Conservation (phyloP, 306 rosid species). For the Acacia crassicarpa region DNA sequence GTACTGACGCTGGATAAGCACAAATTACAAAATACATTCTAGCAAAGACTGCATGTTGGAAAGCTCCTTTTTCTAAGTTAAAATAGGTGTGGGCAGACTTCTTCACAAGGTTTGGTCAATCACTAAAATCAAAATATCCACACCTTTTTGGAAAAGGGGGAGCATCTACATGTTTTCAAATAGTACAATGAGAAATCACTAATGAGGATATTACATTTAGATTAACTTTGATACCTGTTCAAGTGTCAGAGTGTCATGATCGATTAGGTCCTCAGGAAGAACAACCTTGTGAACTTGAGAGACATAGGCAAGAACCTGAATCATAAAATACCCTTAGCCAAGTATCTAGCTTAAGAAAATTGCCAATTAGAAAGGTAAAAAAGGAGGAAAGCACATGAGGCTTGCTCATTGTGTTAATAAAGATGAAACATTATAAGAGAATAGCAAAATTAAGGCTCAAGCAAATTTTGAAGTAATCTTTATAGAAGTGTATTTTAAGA, state of each 20-base stretch:
- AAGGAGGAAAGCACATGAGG: conserved; percentile 3
- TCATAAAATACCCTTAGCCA: conserved; percentile 30
- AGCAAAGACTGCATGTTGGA: conserved; percentile 11
- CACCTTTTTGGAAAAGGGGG: background rate
- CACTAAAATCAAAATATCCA: conserved; percentile 27
- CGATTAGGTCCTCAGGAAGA: conserved; percentile 69
- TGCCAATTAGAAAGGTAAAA: conserved; percentile 13
- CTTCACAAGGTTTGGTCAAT: conserved; percentile 8
- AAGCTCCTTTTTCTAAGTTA: background rate
- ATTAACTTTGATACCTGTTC: conserved; percentile 54
- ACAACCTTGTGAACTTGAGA: conserved; percentile 90
- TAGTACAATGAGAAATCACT: conserved; percentile 8
- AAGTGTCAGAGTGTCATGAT: conserved; percentile 58
- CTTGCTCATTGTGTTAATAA: background rate
- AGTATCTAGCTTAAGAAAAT: conserved; percentile 21
- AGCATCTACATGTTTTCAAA: conserved; percentile 4
- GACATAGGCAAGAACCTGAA: conserved; percentile 89
- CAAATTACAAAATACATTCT: conserved; percentile 17
- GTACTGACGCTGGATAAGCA: background rate
- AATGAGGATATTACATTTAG: conserved; percentile 12
- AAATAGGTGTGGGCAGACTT: background rate
- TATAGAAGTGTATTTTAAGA: background rate
- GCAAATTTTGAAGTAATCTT: background rate
- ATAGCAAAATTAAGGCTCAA: conserved; percentile 6
- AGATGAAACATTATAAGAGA: background rate